Evolutionary conservation across 2,329 filamentous ascomycete species (phyloP), one percentile per base, ranked within the genome.

Genomic region (Neofusicoccum sp.): DNA sequence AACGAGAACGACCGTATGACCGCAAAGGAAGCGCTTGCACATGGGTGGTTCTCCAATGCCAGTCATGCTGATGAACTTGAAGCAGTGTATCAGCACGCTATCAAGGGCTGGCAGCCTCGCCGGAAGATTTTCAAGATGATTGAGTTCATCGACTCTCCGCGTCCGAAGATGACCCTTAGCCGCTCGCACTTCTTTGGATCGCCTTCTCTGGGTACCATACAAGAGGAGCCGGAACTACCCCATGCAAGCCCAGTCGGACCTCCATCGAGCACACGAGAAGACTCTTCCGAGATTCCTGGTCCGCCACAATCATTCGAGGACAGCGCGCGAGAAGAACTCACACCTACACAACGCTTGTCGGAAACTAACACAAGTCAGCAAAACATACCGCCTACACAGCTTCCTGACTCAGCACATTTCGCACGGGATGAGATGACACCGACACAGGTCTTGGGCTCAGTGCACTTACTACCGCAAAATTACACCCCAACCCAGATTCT

Each of bases 1-100:
- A 76, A 85, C 28, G 84, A 85, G 66, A 67, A 73, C 3, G 64
- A 74, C 43, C 79, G 86, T 33, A 76, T 87, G 74, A 82, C 81
- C 8, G 84, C 79, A 2, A 77, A 78, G n/a, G 70, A 85, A 70
- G 84, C 85, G 3, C 69, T 87, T 36, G 61, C 70, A 8, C 84
- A 87, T 71, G 62, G 68, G 8, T 89, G 86, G 86, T 85, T 89
- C 67, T 79, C 79, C 1, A 82, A 84, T 34, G 29, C n/a, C 6
- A 6, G 12, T 5, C 44, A 59, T 69, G 77, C 73, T 22, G 70
- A 70, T 12, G 78, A 81, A 16, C 80, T 85, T 61, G 76, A 84
- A 34, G 77, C 76, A 1, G 71, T 84, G 3, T 87, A 87, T 66
- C 58, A 78, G 62, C 76, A 78, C 43, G 78, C 82, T 0, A 79